Evolutionary conservation across 2,329 filamentous ascomycete genomes (phyloP).

Genomic region (Xylaria sp.): DNA sequence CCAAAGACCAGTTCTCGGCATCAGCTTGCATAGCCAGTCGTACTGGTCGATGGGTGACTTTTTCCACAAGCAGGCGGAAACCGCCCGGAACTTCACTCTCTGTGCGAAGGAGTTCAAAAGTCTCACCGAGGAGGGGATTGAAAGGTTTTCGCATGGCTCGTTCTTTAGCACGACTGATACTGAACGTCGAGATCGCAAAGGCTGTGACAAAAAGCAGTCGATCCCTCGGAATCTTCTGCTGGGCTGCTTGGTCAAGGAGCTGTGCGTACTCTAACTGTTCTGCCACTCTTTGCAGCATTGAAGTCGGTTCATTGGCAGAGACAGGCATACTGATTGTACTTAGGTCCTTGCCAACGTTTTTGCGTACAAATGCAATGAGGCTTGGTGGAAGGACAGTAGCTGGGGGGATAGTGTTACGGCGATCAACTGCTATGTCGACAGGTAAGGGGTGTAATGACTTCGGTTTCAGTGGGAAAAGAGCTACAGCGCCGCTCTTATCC

Average conservation of each 20-base stretch:
- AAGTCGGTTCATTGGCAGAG: slow-evolving; percentile 92
- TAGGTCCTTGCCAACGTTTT: slow-evolving; percentile 97
- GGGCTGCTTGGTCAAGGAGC: slow-evolving; percentile 79
- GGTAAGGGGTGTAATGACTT: slow-evolving; percentile 83
- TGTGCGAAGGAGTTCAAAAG: slow-evolving; percentile 88
- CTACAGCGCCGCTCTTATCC: slow-evolving; percentile 67
- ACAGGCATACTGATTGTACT: slow-evolving; percentile 98
- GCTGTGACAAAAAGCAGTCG: slow-evolving; percentile 86
- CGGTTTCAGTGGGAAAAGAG: slow-evolving; percentile 79
- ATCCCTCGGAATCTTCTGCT: slow-evolving; percentile 69
- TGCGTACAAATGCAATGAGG: slow-evolving; percentile 91
- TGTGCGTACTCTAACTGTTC: slow-evolving; percentile 93
- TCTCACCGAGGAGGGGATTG: slow-evolving; percentile 96
- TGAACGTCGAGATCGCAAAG: slow-evolving; percentile 90
- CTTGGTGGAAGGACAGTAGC: slow-evolving; percentile 86
- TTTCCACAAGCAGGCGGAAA: slow-evolving; percentile 93
- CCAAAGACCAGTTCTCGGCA: slow-evolving; percentile 82
- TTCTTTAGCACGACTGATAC: slow-evolving; percentile 84
- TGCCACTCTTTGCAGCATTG: slow-evolving; percentile 85
- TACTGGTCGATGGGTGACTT: slow-evolving; percentile 92
- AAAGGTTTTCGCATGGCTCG: slow-evolving; percentile 95
- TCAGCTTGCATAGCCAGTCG: slow-evolving; percentile 95
- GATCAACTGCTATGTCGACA: slow-evolving; percentile 69
- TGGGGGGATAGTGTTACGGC: slow-evolving; percentile 76
- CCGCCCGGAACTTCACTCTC: slow-evolving; percentile 77